Conservation (phyloP, 108 stramenopile genomes). For the Fragilariopsis cylindrus region DNA sequence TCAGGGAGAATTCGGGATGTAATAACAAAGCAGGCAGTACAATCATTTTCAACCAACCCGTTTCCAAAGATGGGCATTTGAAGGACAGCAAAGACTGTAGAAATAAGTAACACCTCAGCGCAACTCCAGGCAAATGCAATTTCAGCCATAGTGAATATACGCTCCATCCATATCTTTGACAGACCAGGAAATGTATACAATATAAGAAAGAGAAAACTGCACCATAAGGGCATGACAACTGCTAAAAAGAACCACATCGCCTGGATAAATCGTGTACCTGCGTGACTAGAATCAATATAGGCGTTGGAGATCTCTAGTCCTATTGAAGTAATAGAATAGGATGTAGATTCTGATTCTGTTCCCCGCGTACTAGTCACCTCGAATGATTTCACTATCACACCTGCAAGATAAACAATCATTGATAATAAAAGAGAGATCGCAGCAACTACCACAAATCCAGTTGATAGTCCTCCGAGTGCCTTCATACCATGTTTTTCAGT, state of each 20-base stretch:
- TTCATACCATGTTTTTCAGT: conserved; percentile 42
- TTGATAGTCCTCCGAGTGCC: conserved; percentile 43
- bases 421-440: conserved; percentile 30
- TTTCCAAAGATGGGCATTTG: conserved; percentile 45
- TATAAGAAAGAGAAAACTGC: conserved; percentile 47
- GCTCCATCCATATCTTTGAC: conserved; percentile 43
- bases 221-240: conserved; percentile 68
- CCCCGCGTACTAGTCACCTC: conserved; percentile 65
- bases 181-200: conserved; percentile 63
- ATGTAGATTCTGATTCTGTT: conserved; percentile 44
- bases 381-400: conserved; percentile 51
- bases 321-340: conserved; percentile 67
- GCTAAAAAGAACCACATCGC: conserved; percentile 76
- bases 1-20: conserved; percentile 18
- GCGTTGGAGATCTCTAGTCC: conserved; percentile 62
- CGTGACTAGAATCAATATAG: conserved; percentile 43
- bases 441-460: conserved; percentile 34
- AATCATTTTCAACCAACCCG: conserved; percentile 39
- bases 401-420: conserved; percentile 39
- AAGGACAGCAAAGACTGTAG: conserved; percentile 29
- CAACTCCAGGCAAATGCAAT: conserved; percentile 79
- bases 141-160: conserved; percentile 66
- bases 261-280: conserved; percentile 66
- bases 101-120: conserved; percentile 69
- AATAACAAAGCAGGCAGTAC: conserved; percentile 31